phyloP scores from a whole-genome alignment of 2,329 filamentous ascomycete species.

The Diaporthe nobilis region DNA sequence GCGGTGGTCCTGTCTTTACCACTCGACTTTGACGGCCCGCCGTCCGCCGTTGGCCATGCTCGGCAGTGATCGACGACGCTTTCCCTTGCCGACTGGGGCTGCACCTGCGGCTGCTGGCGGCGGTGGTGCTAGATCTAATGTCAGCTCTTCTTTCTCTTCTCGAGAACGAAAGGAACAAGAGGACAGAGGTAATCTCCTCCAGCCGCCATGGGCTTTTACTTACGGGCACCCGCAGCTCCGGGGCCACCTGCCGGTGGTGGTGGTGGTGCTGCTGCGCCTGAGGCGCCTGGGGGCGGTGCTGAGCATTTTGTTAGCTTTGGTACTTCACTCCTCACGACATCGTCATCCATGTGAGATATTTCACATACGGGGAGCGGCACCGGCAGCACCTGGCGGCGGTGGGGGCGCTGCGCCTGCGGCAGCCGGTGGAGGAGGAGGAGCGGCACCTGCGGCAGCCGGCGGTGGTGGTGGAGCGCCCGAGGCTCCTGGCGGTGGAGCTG shows the following conservation, averaged over 20 bases:
- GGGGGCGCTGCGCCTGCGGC: neutral
- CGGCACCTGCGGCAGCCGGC: neutral
- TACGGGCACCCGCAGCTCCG: constrained; percentile 12
- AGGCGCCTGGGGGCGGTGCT: neutral
- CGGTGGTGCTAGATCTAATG: neutral
- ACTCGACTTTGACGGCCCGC: constrained; percentile 12
- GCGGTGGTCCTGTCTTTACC: neutral
- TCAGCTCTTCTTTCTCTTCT: neutral
- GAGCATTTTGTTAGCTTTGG: neutral
- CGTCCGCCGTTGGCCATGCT: constrained; percentile 12
- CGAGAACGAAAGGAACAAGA: neutral
- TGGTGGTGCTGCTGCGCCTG: neutral
- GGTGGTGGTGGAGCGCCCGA: neutral
- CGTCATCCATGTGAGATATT: neutral
- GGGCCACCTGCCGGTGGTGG: constrained; percentile 14
- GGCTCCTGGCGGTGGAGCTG: neutral
- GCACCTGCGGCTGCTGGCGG: neutral
- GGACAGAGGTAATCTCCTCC: neutral
- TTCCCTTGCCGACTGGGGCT: constrained; percentile 2
- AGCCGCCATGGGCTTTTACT: neutral
- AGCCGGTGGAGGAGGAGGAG: neutral
- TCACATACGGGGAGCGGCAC: neutral
- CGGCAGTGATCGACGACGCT: constrained; percentile 19
- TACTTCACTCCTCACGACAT: neutral
- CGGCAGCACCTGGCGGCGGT: neutral